Conservation (phyloP, 805 yeast species). For the Candida orba region DNA sequence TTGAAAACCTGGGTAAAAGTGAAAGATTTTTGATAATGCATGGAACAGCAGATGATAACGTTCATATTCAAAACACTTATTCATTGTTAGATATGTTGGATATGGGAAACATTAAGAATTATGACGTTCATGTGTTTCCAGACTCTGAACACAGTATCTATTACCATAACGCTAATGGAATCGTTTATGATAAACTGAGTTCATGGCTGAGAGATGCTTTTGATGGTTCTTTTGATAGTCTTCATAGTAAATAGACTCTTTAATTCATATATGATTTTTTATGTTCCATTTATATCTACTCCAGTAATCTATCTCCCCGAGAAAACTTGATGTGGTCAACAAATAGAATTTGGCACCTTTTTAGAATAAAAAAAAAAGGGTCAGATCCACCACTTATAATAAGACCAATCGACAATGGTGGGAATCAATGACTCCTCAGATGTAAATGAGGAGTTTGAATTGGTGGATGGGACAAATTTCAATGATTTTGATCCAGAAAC, state of each 20-base stretch:
- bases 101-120: conserved; percentile 66
- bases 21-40: conserved; percentile 84
- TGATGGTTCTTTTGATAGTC: conserved; percentile 35
- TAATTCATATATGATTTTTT: not conserved
- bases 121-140: conserved; percentile 73
- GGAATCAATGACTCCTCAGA: not conserved
- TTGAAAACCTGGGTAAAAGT: conserved; percentile 44
- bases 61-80: conserved; percentile 86
- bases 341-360: not conserved
- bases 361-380: not conserved
- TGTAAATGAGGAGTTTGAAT: not conserved
- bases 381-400: too few species aligned
- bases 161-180: conserved; percentile 62
- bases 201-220: conserved; percentile 63
- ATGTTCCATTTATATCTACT: too few species aligned
- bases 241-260: conserved; percentile 11
- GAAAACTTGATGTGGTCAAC: too few species aligned
- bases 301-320: too few species aligned
- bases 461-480: not conserved
- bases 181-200: conserved; percentile 61
- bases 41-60: conserved; percentile 97
- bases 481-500: not conserved
- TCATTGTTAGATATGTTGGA: conserved; percentile 71
- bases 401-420: not conserved
- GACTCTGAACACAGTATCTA: conserved; percentile 72